Evolutionary conservation across 441 rosid genomes (phyloP).

Genomic region (Kokia cookei): DNA sequence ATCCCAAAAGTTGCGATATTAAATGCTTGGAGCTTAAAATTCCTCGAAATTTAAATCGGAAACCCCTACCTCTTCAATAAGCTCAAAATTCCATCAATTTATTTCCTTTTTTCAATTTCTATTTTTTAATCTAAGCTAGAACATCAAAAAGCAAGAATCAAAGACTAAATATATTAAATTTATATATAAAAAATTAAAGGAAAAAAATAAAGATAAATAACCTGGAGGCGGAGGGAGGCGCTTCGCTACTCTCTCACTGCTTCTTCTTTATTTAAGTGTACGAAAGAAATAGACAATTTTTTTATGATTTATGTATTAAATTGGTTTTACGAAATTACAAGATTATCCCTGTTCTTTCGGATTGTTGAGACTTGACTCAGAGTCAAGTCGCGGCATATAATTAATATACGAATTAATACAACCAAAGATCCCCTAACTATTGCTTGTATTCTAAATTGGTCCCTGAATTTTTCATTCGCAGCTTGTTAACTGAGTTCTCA

Average conservation of each 20-base stretch:
- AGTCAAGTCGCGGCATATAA: too few species aligned
- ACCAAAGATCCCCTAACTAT: too few species aligned
- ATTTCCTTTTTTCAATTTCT: neutral
- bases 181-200: neutral
- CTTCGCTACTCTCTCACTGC: conserved; percentile 4
- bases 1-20: neutral
- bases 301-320: neutral
- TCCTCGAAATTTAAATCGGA: neutral
- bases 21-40: neutral
- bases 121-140: neutral
- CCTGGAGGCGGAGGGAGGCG: neutral
- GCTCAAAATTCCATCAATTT: neutral
- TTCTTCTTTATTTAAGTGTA: too few species aligned
- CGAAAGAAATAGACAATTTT: too few species aligned
- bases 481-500: too few species aligned
- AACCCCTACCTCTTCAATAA: neutral
- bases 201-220: neutral
- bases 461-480: too few species aligned
- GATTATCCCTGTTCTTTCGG: neutral
- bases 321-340: neutral
- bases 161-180: neutral
- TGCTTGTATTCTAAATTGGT: too few species aligned
- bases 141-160: neutral
- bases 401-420: too few species aligned
- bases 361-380: too few species aligned